Percentiles rank a stretch among this genome's conserved stretches.
Conservation (phyloP, 345 rosid species). For the Clausena lansium region DNA sequence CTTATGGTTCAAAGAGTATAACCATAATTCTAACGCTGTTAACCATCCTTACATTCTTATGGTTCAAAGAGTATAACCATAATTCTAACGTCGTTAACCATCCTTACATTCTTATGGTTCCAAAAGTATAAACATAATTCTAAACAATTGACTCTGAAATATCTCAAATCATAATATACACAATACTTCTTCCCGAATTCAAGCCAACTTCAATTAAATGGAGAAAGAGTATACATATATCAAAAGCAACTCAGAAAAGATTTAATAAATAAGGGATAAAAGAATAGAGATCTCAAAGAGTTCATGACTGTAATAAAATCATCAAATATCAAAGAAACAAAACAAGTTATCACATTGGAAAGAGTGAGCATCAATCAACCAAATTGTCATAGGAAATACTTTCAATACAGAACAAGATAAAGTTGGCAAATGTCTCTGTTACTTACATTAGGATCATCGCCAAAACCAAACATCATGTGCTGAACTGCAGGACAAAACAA, state of each 20-base stretch:
- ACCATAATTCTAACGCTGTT: too few relatives aligned
- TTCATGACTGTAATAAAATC: background rate
- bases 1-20: too few relatives aligned
- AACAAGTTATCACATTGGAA: background rate
- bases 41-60: too few relatives aligned
- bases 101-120: too few relatives aligned
- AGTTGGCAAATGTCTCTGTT: background rate
- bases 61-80: too few relatives aligned
- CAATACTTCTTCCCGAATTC: background rate
- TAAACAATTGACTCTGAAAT: background rate
- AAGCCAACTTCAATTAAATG: background rate
- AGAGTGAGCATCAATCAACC: background rate
- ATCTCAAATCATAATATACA: background rate
- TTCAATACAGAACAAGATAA: background rate
- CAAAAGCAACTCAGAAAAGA: background rate
- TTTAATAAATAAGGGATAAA: background rate
- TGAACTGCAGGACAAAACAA: conserved; percentile 54
- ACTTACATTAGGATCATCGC: conserved; percentile 86
- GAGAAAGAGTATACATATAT: background rate
- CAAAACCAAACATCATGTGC: conserved; percentile 97
- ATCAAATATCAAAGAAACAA: background rate
- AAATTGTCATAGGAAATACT: background rate
- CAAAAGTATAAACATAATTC: background rate
- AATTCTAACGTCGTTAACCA: too few relatives aligned
- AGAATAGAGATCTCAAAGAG: background rate